Base-by-base conservation (phyloP, 2,329 filamentous ascomycete species). In the Fusarium sp. region DNA sequence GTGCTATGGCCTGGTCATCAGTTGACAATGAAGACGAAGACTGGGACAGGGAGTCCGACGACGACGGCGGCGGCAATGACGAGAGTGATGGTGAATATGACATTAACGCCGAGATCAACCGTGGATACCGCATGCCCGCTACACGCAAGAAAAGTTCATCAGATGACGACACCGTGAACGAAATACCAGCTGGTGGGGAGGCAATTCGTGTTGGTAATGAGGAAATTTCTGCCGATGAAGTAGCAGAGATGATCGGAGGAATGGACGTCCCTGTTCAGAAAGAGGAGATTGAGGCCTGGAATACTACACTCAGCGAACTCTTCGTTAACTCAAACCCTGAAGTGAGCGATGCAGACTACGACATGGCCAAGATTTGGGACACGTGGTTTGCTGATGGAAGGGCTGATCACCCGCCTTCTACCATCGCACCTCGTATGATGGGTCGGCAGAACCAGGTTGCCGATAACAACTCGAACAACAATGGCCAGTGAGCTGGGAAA, bases 1-100 rank as follows among this genome's bases (percentile, higher is more conserved):
- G 80, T 8, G 77, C 78, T 30, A 74, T 80, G 73, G 80, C 78
- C 32, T 83, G 79, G 76, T 77, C 73, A 14, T 74, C 75, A 11
- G 50, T 60, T 12, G 64, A 71, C 42, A 74, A 76, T 27, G 73
- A 68, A 45, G 75, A 76, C 20, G 65, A 52, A 37, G 38, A 49
- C n/a, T 73, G 50, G 49, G 65, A 70, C 20, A 56, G 44, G 15
- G 69, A 74, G 33, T 55, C 60, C 7, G 69, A 73, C 18, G 46
- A 54, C 6, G 68, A 57, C 7, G 70, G 72, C 23, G 23, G 23
- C 23, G 23, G 23, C 23, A 23, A 23, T 23, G 42, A 54, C 7
- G 69, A 72, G 7, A 58, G 64, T 5, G 71, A 67, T 8, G 45
- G 41, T 14, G 69, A 64, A n/a, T 75, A 70, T n/a, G 59, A 64